A percentile compares a stretch with the other conserved stretches of the same genome.
These are phyloP conservation scores for Solanum etuberosum DNA, from an alignment of 257 asterid genomes.

Conservation along the genomic window DNA sequence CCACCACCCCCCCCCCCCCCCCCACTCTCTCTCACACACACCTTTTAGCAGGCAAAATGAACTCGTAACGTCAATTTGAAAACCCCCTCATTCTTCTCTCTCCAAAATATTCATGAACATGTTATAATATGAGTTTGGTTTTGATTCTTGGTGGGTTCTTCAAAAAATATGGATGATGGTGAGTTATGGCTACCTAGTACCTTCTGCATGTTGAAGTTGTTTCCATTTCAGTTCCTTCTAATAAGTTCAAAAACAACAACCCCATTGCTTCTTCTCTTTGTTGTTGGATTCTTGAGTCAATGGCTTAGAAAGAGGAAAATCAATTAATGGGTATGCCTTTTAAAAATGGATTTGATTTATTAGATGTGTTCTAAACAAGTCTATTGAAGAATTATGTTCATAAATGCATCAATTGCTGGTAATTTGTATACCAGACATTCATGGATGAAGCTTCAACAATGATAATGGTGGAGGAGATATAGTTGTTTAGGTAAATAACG, in stretches of 20 bases:
- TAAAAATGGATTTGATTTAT: too few relatives aligned
- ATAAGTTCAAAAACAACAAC: neutral
- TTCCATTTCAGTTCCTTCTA: neutral
- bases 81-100: neutral
- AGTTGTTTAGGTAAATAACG: neutral
- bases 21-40: too few relatives aligned
- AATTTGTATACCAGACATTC: neutral
- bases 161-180: conserved; percentile 18
- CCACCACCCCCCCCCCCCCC: too few relatives aligned
- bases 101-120: neutral
- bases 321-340: neutral
- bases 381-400: neutral
- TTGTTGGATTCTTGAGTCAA: neutral
- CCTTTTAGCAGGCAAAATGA: neutral
- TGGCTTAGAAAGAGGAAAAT: neutral
- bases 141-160: neutral
- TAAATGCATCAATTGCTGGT: neutral
- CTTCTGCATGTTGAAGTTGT: conserved; percentile 8
- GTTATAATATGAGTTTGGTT: neutral
- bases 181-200: conserved; percentile 13
- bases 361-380: neutral
- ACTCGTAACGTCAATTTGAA: neutral
- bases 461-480: neutral
- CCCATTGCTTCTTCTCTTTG: neutral
- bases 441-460: neutral